Base-by-base conservation (phyloP, 2,329 filamentous ascomycete species). In the Hypomyces perniciosus region DNA sequence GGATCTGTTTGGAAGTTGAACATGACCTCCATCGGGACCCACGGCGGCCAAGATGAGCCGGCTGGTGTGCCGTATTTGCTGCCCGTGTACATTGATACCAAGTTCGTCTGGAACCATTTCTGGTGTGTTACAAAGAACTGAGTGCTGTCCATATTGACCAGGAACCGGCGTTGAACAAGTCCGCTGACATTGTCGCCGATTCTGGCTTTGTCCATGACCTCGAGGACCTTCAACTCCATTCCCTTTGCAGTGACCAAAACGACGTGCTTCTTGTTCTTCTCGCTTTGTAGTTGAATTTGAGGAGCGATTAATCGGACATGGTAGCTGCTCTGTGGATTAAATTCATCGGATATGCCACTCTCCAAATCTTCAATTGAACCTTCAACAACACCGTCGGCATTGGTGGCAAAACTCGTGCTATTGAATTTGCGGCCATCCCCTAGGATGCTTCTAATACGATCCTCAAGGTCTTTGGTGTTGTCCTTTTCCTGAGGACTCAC, bases 11-110 rank as follows among this genome's bases (percentile, higher is more conserved):
- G 77, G 68, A 96, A 99, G 68, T 97, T 91, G 62, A 96, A 96
- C 86, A 99, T 96, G 60, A 96, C 89, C 70, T 99, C 93, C 73
- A 99, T 86, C 0, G 93, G 93, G 43, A 97, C 89, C 93, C 93
- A 99, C 1, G 93, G 93, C 8, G 93, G 93, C 93, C 95, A 99
- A 12, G 88, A 84, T 3, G 90, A 89, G 8, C 90, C 90, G 34
- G 81, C 78, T 38, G 88, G 83, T 30, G 90, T 86, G 35, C 95
- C 95, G 63, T 99, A 99, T 53, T 84, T 86, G 68, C 92, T 96
- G 48, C 90, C 92, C 26, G 92, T 91, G 66, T 99, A 97, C 76
- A 96, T 86, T 48, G 93, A 90, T 48, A 96, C 78, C 56, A 95
- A 82, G 55, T 88, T 86, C 8, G 86, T 87, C 9, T 81, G 80